Percentiles rank a stretch among this genome's conserved stretches.
Conservation (phyloP, 495 filamentous ascomycete genomes). For the Evansstolkia leycettana region DNA sequence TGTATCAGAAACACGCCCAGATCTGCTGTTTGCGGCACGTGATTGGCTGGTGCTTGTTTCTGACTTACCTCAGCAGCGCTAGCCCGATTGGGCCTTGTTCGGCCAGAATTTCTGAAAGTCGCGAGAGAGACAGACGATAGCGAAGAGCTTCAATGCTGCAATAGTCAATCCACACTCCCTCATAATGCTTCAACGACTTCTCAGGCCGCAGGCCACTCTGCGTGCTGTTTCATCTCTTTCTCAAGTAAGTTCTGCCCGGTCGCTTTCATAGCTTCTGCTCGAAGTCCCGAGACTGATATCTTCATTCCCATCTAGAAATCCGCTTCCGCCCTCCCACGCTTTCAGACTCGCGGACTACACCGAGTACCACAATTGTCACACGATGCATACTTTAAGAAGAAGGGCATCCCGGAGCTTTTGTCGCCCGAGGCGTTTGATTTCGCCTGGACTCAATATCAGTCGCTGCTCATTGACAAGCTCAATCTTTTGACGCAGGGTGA, state of each 20-base stretch:
- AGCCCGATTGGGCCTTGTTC: constrained; percentile 19
- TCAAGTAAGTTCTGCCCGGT: constrained; percentile 15
- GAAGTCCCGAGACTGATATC: constrained; percentile 13
- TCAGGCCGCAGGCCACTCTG: constrained; percentile 40
- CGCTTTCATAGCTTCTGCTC: neutral
- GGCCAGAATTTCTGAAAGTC: neutral
- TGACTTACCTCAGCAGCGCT: constrained; percentile 21
- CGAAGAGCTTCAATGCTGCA: constrained; percentile 8
- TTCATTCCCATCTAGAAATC: constrained; percentile 21
- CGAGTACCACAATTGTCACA: constrained; percentile 47
- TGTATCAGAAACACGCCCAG: neutral
- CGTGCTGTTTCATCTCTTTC: constrained; percentile 24
- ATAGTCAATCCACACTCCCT: constrained; percentile 4
- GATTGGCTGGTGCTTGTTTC: constrained; percentile 19
- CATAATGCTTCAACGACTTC: constrained; percentile 41
- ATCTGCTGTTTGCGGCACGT: constrained; percentile 9
- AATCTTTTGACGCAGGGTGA: constrained; percentile 63
- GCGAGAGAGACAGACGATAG: no score
- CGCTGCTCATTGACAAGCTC: constrained; percentile 56
- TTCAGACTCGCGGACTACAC: constrained; percentile 38
- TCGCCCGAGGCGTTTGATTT: constrained; percentile 53
- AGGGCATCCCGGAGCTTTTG: constrained; percentile 59
- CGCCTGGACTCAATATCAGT: constrained; percentile 77
- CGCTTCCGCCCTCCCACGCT: constrained; percentile 28
- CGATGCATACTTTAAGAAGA: constrained; percentile 31